Evolutionary conservation across 1,284 basidiomycete species (phyloP), one percentile per base, ranked within the genome.

Genomic region (Cryptococcus jaspeensis): DNA sequence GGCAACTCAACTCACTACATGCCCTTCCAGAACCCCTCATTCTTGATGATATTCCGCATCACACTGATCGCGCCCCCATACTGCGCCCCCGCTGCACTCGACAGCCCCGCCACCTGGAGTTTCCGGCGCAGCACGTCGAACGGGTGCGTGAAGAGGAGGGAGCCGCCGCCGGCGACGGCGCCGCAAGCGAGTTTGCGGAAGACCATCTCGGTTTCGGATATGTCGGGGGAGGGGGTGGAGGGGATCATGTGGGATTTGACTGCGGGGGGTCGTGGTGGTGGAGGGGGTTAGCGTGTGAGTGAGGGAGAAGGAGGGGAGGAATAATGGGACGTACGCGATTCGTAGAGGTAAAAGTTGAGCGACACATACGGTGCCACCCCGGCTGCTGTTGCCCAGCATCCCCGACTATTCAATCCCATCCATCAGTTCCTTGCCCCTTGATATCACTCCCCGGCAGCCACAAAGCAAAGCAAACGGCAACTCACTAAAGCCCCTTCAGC

Each of bases 91-190:
- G 42, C 84, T 82, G 57, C 87, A 68, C 58, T 83, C 78, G 55
- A 78, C 87, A 97, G 88, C 1, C 94, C 95, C 1, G 87, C 85
- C 11, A 76, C 72, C 75, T 99, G 95, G 88, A 99, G 93, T 79
- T 96, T 92, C 50, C 95, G 82, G 42, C 95, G 82, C 52, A 98
- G 78, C 1, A 98, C 92, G 74, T 99, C 95, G 69, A 97, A 89
- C 0, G 95, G 95, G 73, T 96, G 97, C 7, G 95, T 98, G 66
- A 97, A 78, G 37, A 92, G 92, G 75, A 98, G 91, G 32, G 90
- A 92, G 65, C 96, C 88, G 20, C 87, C 77, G 2, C 82, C 82
- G 0, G 82, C 81, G 5, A 81, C 58, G 0, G 79, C 81, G 12
- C 82, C 82, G 55, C 81, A 81, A 0, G 60, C 62, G n/a, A 84